Percentiles rank a stretch among this genome's conserved stretches.
Conservation (phyloP, 768 basidiomycete genomes). For the Agrocybe praecox region DNA sequence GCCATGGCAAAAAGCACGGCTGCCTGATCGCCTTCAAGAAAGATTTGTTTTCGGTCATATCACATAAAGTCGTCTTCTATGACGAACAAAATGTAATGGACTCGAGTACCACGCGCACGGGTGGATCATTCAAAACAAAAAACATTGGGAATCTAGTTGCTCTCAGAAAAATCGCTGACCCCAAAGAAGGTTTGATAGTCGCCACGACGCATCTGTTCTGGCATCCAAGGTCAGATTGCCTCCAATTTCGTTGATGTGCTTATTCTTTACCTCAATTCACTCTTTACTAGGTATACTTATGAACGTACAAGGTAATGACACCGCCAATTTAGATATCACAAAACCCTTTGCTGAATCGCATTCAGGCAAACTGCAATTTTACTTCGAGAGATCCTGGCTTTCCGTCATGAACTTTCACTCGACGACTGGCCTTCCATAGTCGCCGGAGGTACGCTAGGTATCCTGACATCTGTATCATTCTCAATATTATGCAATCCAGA, state of each 20-base stretch:
- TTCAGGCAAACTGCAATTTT: constrained; percentile 79
- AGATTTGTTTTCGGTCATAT: constrained; percentile 46
- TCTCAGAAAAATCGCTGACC: constrained; percentile 45
- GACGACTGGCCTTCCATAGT: constrained; percentile 78
- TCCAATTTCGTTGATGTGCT: not conserved
- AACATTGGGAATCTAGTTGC: constrained; percentile 83
- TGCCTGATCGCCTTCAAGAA: constrained; percentile 79
- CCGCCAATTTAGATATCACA: not conserved
- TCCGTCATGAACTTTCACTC: constrained; percentile 46
- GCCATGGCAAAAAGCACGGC: constrained; percentile 81
- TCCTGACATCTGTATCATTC: not conserved
- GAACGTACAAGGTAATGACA: constrained; percentile 70
- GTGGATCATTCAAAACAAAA: constrained; percentile 67
- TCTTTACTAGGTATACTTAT: constrained; percentile 62
- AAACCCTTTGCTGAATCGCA: not conserved
- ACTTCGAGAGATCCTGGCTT: constrained; percentile 59
- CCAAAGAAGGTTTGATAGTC: constrained; percentile 62
- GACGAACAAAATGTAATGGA: constrained; percentile 61
- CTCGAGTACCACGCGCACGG: constrained; percentile 42
- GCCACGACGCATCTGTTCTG: constrained; percentile 95
- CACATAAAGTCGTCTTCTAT: constrained; percentile 58
- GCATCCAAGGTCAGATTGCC: constrained; percentile 74
- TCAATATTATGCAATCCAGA: constrained; percentile 45
- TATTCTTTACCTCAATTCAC: constrained; percentile 16
- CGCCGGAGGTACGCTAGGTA: constrained; percentile 66